phyloP scores from a whole-genome alignment of 805 yeast species.

The Diddensiella transvaalensis region DNA sequence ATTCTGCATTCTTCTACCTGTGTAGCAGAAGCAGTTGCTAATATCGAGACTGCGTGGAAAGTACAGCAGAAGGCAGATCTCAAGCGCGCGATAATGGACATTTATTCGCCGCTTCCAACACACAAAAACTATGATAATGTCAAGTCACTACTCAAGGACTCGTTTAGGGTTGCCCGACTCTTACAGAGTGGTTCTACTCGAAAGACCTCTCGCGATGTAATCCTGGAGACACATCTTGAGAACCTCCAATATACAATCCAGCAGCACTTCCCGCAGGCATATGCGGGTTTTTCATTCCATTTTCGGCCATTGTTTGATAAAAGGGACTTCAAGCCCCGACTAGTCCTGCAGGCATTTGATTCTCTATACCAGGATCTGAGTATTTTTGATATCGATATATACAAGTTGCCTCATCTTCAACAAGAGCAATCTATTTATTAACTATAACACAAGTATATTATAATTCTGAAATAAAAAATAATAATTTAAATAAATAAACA shows the following conservation, averaged over 20 bases:
- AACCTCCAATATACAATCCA: not conserved
- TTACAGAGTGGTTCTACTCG: not conserved
- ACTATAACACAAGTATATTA: not conserved
- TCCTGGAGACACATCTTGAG: conserved; percentile 1
- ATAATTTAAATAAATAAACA: not conserved
- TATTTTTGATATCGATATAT: not conserved
- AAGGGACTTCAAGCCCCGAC: not conserved
- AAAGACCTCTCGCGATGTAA: not conserved
- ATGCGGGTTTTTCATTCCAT: not conserved
- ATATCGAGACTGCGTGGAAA: not conserved
- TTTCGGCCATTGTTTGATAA: not conserved
- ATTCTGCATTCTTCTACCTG: not conserved
- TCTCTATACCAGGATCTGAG: not conserved
- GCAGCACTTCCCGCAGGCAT: not conserved
- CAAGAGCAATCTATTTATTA: not conserved
- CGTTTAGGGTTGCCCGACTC: not conserved
- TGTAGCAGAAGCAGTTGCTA: not conserved
- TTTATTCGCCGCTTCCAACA: not conserved
- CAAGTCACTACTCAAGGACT: not conserved
- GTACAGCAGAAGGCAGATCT: not conserved
- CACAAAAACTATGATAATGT: not conserved
- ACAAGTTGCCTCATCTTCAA: too few species aligned
- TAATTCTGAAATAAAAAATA: not conserved
- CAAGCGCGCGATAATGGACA: not conserved
- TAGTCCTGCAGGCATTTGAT: not conserved